A percentile compares a stretch with the other conserved stretches of the same genome.
Conservation (phyloP, 2,329 filamentous ascomycete genomes). For the Lasiodiplodia theobromae region DNA sequence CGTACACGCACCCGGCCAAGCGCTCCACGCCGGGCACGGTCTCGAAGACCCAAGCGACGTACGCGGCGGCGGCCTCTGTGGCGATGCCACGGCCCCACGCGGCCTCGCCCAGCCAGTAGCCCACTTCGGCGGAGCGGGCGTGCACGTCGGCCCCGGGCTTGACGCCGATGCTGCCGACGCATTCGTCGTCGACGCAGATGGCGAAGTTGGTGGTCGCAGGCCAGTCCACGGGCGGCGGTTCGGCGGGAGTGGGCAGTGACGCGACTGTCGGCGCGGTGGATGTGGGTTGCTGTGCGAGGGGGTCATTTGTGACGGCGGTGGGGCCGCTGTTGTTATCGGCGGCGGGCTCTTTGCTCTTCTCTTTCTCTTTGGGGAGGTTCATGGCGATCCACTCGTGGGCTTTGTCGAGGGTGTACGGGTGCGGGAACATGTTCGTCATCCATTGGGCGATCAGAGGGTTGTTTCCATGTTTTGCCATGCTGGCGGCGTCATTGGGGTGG, state of each 20-base stretch:
- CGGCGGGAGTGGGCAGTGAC: not conserved
- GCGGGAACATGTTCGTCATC: slow-evolving; percentile 48
- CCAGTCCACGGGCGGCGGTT: not conserved
- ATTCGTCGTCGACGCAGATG: slow-evolving; percentile 30
- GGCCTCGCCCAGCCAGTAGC: slow-evolving; percentile 51
- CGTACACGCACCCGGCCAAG: slow-evolving; percentile 41
- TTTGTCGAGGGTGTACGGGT: slow-evolving; percentile 47
- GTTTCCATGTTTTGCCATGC: slow-evolving; percentile 38
- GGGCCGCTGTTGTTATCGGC: too few species aligned
- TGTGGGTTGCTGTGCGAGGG: slow-evolving; percentile 32
- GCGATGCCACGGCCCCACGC: slow-evolving; percentile 46
- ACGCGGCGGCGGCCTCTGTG: slow-evolving; percentile 42
- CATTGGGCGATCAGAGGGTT: slow-evolving; percentile 43
- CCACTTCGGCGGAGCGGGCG: slow-evolving; percentile 48
- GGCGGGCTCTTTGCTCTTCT: not conserved
- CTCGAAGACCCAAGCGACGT: slow-evolving; percentile 47
- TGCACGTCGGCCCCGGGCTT: slow-evolving; percentile 45
- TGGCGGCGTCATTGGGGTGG: slow-evolving; percentile 42
- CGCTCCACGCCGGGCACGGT: slow-evolving; percentile 35
- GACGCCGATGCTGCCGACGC: slow-evolving; percentile 50
- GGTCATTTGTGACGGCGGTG: too few species aligned
- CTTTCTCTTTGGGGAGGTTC: slow-evolving; percentile 33
- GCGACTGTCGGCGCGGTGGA: slow-evolving; percentile 32
- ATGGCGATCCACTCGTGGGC: slow-evolving; percentile 47
- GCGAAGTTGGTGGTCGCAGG: slow-evolving; percentile 18